These are phyloP conservation scores for Colletotrichum sp. DNA, from an alignment of 2,329 filamentous ascomycete genomes.

Conservation along the genomic window DNA sequence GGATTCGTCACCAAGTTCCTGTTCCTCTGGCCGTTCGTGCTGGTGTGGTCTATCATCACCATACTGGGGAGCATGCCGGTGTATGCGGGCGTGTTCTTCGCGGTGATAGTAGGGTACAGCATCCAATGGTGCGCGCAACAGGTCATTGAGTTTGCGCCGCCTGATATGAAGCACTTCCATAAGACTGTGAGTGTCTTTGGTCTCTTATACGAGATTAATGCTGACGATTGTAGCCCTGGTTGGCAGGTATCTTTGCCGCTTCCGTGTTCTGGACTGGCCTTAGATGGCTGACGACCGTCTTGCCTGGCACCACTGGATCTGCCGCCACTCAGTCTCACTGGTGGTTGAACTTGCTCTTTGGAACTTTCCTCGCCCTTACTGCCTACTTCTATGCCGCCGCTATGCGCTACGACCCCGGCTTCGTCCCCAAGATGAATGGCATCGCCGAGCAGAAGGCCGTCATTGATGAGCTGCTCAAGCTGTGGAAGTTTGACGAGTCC, in stretches of 20 bases:
- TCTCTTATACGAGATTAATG: conserved; percentile 14
- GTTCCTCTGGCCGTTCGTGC: conserved; percentile 85
- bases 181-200: conserved; percentile 70
- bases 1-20: conserved; percentile 84
- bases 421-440: conserved; percentile 87
- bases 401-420: conserved; percentile 91
- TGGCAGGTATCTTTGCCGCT: conserved; percentile 91
- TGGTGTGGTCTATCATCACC: conserved; percentile 74
- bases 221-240: conserved; percentile 71
- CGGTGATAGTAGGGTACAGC: conserved; percentile 68
- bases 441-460: conserved; percentile 88
- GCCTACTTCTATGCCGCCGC: conserved; percentile 86
- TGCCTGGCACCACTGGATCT: conserved; percentile 53
- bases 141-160: conserved; percentile 80
- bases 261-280: conserved; percentile 82
- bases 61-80: conserved; percentile 77
- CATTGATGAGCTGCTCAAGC: conserved; percentile 83
- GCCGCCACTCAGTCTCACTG: conserved; percentile 70
- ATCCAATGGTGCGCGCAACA: conserved; percentile 81
- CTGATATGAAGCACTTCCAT: conserved; percentile 88
- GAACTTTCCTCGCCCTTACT: conserved; percentile 66
- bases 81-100: conserved; percentile 76
- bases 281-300: conserved; percentile 75
- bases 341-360: conserved; percentile 82
- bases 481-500: conserved; percentile 90